Evolutionary conservation across 345 rosid genomes (phyloP), one percentile per base, ranked within the genome.

Genomic region (Bruguiera sexangula): DNA sequence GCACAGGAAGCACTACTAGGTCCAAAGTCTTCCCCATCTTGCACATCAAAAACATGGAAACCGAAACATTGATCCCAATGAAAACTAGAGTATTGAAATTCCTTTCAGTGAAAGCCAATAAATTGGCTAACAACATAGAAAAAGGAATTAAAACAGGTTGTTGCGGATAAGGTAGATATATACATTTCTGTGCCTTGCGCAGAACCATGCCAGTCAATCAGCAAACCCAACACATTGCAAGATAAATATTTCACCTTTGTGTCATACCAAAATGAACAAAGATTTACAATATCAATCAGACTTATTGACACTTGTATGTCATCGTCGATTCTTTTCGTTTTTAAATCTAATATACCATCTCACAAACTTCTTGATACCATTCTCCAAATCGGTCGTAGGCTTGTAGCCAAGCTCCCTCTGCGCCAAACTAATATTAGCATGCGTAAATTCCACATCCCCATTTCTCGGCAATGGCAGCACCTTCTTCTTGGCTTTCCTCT

Each of bases 361-460:
- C 73, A 85, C 91, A 74, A 90, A 90, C 85, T 90, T 86, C 73
- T 83, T 90, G 75, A 86, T 27, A 37, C 96, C 96, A 0, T 82
- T 69, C 75, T 88, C 93, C 78, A 88, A 82, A 70, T 70, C 61
- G 6, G 84, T 82, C 9, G 77, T 31, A 0, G 92, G 95, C 77
- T 80, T 80, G 78, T 85, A 87, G 20, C 88, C 82, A 2, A 89
- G 73, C 79, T 87, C 88, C 46, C 59, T 79, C 69, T 77, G 75
- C 1, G 92, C 92, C 30, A 79, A 82, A 43, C 87, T 87, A 34
- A 89, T 87, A 43, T 89, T 85, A 0, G 95, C 88, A 0, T 84
- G 87, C 2, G 87, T 89, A 46, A 85, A 85, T 73, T 78, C 80
- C 22, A 89, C 95, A 75, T 89, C 92, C 27, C 95, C 95, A 67